Conservation (phyloP, 2,329 filamentous ascomycete species). For the Ophiocordyceps camponoti-leonardi region DNA sequence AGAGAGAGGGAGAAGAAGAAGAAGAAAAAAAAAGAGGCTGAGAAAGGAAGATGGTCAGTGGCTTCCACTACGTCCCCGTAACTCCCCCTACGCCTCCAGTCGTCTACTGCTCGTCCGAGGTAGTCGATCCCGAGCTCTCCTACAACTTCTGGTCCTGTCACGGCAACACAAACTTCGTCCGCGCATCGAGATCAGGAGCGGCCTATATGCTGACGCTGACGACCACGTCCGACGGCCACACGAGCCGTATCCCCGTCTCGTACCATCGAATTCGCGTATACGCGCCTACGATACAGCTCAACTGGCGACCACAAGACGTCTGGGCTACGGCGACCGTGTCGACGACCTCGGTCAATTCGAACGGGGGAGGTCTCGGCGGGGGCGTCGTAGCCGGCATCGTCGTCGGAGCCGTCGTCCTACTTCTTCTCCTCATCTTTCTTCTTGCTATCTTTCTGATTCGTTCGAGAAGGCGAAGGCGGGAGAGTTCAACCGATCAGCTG, state of each 20-base stretch:
- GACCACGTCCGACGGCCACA: neutral
- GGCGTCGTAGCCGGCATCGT: neutral
- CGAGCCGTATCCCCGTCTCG: neutral
- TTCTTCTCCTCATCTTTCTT: neutral
- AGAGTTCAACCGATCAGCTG: too few relatives aligned
- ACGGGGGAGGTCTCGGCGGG: neutral
- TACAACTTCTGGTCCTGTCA: neutral
- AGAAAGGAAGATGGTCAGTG: neutral
- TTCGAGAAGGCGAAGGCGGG: too few relatives aligned
- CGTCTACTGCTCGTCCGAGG: neutral
- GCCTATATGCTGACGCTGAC: neutral
- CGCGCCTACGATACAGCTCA: neutral
- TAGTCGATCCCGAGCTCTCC: neutral
- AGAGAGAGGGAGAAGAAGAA: neutral
- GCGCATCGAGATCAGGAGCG: neutral
- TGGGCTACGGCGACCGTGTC: too few relatives aligned
- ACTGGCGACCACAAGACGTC: neutral
- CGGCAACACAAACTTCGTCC: neutral
- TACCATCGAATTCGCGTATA: neutral
- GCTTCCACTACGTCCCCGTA: neutral
- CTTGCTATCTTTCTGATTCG: neutral
- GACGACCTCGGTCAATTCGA: too few relatives aligned
- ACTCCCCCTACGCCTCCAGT: neutral
- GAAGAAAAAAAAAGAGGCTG: neutral
- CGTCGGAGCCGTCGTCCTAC: neutral